phyloP scores from a whole-genome alignment of 768 basidiomycete species.

The Hemileccinum rubropunctum region DNA sequence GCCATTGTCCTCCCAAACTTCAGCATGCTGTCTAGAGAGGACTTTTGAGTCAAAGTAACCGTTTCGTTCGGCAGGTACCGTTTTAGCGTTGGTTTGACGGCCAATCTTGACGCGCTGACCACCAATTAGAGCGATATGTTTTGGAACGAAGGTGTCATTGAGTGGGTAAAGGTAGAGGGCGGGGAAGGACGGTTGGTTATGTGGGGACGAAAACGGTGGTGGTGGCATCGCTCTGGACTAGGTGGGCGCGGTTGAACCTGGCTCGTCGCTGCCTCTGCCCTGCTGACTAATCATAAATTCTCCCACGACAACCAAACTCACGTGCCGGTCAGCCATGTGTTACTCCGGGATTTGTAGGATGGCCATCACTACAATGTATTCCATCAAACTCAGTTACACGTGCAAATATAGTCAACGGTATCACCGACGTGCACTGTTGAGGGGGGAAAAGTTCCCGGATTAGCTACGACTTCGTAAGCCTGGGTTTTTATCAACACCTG shows the following conservation, averaged over 20 bases:
- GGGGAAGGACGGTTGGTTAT: constrained; percentile 27
- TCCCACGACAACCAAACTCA: not conserved
- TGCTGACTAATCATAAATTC: constrained; percentile 6
- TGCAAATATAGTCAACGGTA: no score
- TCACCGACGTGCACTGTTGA: no score
- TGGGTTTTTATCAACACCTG: no score
- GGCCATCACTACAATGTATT: no score
- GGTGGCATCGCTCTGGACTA: constrained; percentile 31
- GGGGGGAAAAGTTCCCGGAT: no score
- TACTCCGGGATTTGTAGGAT: no score
- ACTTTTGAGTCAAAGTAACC: constrained; percentile 98
- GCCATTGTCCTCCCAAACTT: constrained; percentile 92
- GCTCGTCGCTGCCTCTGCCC: constrained; percentile 11
- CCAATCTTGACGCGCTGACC: constrained; percentile 86
- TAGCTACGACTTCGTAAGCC: no score
- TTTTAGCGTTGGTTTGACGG: constrained; percentile 93
- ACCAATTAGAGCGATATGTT: constrained; percentile 77
- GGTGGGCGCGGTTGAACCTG: constrained; percentile 10
- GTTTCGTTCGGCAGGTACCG: constrained; percentile 87
- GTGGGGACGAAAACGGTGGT: constrained; percentile 31
- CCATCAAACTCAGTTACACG: no score
- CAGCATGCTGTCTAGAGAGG: constrained; percentile 90
- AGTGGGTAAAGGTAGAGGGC: constrained; percentile 82
- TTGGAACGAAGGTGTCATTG: constrained; percentile 92
- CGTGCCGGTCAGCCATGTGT: not conserved